Conservation (phyloP, 176 grass and related monocot genomes). For the Musa itinerans region DNA sequence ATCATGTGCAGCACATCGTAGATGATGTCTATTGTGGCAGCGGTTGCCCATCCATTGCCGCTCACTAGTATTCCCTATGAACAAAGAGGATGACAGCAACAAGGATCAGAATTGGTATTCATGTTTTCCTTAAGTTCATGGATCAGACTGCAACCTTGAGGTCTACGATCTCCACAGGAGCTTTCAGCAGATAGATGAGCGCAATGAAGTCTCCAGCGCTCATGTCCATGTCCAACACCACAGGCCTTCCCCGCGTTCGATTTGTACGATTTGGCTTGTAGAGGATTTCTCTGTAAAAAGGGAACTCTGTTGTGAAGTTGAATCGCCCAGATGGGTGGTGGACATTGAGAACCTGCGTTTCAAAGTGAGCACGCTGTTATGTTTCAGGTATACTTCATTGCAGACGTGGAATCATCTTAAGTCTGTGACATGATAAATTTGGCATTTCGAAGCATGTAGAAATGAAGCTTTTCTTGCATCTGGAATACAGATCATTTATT, state of each 20-base stretch:
- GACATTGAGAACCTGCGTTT: conserved; percentile 48
- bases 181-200: conserved; percentile 84
- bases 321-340: conserved; percentile 43
- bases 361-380: background rate
- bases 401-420: too few species aligned
- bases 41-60: conserved; percentile 71
- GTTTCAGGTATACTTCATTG: background rate
- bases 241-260: conserved; percentile 29
- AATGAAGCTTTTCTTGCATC: background rate
- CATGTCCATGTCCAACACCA: conserved; percentile 86
- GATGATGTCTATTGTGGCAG: conserved; percentile 65
- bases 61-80: conserved; percentile 62
- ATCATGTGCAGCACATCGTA: conserved; percentile 93
- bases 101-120: too few species aligned
- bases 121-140: background rate
- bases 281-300: conserved; percentile 59
- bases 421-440: background rate
- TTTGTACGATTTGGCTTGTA: conserved; percentile 31
- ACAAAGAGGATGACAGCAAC: background rate
- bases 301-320: conserved; percentile 47
- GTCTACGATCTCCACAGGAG: conserved; percentile 53
- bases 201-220: conserved; percentile 82
- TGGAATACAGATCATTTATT: background rate
- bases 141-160: conserved; percentile 49
- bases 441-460: background rate